These are phyloP conservation scores for Paraleonurus japonicus DNA, from an alignment of 257 asterid species.

Conservation along the genomic window DNA sequence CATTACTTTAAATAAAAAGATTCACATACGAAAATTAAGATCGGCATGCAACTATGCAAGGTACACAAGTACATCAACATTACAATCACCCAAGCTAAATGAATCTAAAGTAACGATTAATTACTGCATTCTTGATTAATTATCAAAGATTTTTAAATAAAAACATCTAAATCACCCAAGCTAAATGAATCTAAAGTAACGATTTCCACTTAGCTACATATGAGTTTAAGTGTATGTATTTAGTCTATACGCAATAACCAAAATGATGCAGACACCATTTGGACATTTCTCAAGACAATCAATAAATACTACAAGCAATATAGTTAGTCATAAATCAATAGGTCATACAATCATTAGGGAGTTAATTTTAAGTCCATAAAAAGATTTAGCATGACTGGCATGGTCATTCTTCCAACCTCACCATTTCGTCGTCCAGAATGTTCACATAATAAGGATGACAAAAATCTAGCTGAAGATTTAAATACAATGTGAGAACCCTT, in stretches of 20 bases:
- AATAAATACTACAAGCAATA: background rate
- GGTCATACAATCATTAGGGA: background rate
- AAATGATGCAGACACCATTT: background rate
- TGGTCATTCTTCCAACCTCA: background rate
- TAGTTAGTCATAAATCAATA: background rate
- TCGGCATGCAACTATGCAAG: too few species aligned
- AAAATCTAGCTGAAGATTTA: background rate
- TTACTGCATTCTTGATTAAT: background rate
- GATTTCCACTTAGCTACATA: background rate
- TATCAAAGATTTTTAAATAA: background rate
- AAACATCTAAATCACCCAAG: background rate
- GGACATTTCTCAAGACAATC: background rate
- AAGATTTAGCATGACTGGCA: background rate
- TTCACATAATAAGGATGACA: background rate
- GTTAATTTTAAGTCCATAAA: background rate
- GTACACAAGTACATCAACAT: background rate
- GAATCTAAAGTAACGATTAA: too few species aligned
- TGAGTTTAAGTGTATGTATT: background rate
- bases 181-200: background rate
- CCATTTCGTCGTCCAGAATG: background rate
- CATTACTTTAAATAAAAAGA: conserved; percentile 21
- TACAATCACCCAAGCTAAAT: too few species aligned
- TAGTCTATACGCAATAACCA: background rate
- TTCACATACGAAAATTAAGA: too few species aligned
- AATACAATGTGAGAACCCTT: background rate